These are phyloP conservation scores for Nemophila menziesii DNA, from an alignment of 257 asterid species.

Conservation along the genomic window DNA sequence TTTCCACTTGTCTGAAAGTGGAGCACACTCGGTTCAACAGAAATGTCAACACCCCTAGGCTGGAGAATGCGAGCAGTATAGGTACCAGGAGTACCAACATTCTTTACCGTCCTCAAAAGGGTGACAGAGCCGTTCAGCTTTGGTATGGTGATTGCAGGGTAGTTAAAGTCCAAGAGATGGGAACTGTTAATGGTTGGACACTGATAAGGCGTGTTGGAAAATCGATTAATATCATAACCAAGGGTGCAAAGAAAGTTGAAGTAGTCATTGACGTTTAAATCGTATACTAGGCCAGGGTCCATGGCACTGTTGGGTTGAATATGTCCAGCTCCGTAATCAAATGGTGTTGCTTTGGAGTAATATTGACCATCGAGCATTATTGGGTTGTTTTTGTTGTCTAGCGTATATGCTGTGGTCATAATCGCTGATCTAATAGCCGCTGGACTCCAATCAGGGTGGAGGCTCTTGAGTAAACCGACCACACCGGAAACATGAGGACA, in stretches of 20 bases:
- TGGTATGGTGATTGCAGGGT: conserved; percentile 38
- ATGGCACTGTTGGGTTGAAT: conserved; percentile 44
- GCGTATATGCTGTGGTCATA: conserved; percentile 44
- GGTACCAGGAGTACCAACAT: conserved; percentile 38
- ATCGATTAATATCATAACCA: conserved; percentile 29
- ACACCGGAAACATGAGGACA: conserved; percentile 66
- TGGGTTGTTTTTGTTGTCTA: conserved; percentile 35
- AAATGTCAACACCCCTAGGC: conserved; percentile 20
- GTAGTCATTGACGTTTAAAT: conserved; percentile 30
- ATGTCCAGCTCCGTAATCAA: conserved; percentile 45
- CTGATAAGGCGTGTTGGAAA: conserved; percentile 7
- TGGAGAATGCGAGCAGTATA: conserved; percentile 21
- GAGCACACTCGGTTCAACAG: conserved; percentile 23
- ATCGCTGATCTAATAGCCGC: conserved; percentile 59
- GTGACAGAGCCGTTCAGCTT: conserved; percentile 4
- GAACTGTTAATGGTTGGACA: conserved; percentile 34
- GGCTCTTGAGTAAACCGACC: conserved; percentile 36
- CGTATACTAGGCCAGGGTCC: conserved; percentile 62
- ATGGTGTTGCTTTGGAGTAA: conserved; percentile 21
- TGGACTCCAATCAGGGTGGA: conserved; percentile 56
- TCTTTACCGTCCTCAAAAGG: conserved; percentile 30
- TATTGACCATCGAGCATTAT: conserved; percentile 11
- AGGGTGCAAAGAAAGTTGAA: conserved; percentile 44
- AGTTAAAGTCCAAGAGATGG: conserved; percentile 28
- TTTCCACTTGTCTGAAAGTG: conserved; percentile 28